Percentiles rank a stretch among this genome's conserved stretches.
Conservation (phyloP, 1,284 basidiomycete genomes). For the Pseudozyma tsukubaensis region DNA sequence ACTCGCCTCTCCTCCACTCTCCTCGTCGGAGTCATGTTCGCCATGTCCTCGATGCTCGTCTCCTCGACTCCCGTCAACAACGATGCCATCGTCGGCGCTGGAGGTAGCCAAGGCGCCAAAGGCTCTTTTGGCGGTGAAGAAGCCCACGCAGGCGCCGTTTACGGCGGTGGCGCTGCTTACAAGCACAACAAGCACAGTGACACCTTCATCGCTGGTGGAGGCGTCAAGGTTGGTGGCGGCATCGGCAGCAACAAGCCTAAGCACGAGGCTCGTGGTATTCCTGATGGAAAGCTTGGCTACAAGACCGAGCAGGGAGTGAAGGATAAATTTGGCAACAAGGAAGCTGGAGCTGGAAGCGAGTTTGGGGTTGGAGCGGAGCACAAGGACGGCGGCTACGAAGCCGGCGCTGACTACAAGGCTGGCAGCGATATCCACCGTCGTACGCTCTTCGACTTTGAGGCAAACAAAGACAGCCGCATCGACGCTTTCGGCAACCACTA, state of each 20-base stretch:
- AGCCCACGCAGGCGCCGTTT: background rate
- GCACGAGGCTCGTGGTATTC: too few species aligned
- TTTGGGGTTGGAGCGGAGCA: too few species aligned
- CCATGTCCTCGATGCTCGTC: constrained; percentile 10
- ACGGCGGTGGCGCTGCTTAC: background rate
- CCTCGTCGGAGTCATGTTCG: constrained; percentile 26
- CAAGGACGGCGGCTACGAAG: background rate
- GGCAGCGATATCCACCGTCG: background rate
- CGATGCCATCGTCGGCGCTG: constrained; percentile 7
- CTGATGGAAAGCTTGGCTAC: too few species aligned
- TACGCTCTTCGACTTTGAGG: background rate
- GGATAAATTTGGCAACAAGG: too few species aligned
- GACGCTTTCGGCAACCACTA: background rate
- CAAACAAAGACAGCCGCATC: background rate
- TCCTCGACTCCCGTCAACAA: background rate
- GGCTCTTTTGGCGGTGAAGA: too few species aligned
- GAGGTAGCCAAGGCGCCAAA: too few species aligned
- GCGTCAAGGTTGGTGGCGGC: too few species aligned
- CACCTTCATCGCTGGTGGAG: too few species aligned
- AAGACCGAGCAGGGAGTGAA: too few species aligned
- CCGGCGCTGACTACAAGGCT: background rate
- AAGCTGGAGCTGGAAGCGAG: too few species aligned
- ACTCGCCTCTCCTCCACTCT: constrained; percentile 28
- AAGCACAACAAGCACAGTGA: background rate
- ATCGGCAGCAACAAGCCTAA: too few species aligned